Conservation (phyloP, 192 early-diverging fungal genomes). For the Umbelopsis ramanniana region DNA sequence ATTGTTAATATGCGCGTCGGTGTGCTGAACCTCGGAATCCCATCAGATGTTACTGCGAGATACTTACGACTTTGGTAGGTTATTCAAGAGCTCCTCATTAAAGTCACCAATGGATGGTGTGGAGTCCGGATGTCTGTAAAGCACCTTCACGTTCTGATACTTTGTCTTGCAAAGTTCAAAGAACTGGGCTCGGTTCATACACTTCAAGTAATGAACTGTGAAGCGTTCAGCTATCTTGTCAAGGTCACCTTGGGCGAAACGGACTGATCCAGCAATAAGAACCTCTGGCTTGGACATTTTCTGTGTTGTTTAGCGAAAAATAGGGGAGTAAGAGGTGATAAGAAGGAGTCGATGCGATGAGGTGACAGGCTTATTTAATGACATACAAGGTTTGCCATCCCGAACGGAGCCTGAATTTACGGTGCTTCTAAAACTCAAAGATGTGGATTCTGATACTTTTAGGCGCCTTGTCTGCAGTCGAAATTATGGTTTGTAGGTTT, state of each 20-base stretch:
- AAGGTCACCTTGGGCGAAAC: constrained; percentile 30
- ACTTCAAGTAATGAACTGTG: constrained; percentile 31
- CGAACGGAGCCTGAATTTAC: constrained; percentile 21
- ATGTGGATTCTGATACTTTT: neutral
- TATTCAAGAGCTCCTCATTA: constrained; percentile 35
- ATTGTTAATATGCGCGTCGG: too few relatives aligned
- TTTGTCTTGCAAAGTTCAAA: constrained; percentile 30
- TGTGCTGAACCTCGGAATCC: too few relatives aligned
- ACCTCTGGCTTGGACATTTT: constrained; percentile 1
- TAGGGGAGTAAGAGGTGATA: constrained; percentile 1
- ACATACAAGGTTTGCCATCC: constrained; percentile 11
- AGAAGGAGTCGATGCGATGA: neutral
- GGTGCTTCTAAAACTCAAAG: constrained; percentile 8
- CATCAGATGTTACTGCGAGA: neutral
- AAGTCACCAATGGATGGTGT: constrained; percentile 36
- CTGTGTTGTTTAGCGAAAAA: neutral
- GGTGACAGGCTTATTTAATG: neutral
- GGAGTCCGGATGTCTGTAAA: constrained; percentile 37
- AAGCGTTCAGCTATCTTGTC: constrained; percentile 25
- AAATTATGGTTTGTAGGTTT: constrained; percentile 8
- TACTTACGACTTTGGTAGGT: constrained; percentile 30
- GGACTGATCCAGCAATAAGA: constrained; percentile 37
- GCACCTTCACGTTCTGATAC: constrained; percentile 31
- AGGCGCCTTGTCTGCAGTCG: neutral
- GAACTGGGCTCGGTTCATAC: constrained; percentile 34